Percentiles rank a stretch among this genome's conserved stretches.
Evolutionary conservation across 768 basidiomycete genomes (phyloP).

Genomic region (Mycena galericulata): DNA sequence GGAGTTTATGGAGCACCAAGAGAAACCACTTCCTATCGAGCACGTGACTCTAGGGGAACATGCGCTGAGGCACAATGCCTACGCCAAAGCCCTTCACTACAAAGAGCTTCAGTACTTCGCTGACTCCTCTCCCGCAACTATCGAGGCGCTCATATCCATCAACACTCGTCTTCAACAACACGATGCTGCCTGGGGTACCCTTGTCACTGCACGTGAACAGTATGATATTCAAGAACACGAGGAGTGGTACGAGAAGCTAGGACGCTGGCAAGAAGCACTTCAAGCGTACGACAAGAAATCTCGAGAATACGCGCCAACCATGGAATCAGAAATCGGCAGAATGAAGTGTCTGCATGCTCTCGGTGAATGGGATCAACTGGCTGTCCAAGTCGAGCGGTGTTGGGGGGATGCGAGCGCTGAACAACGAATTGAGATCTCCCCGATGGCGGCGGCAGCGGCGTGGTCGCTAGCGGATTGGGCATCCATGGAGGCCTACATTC

Average conservation of each 20-base stretch:
- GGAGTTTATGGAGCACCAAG: conserved; percentile 99
- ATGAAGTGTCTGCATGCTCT: conserved; percentile 98
- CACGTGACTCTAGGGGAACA: conserved; percentile 94
- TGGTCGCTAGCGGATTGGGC: conserved; percentile 99
- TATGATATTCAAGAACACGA: conserved; percentile 94
- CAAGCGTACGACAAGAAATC: conserved; percentile 85
- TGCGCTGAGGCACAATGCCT: conserved; percentile 92
- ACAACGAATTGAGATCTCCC: conserved; percentile 91
- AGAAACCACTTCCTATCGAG: conserved; percentile 94
- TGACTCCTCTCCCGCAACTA: conserved; percentile 89
- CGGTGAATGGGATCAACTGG: conserved; percentile 96
- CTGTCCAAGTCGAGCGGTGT: conserved; percentile 85
- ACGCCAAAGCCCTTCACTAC: conserved; percentile 98
- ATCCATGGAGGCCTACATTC: conserved; percentile 96
- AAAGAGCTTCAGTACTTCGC: conserved; percentile 98
- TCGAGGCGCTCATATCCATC: conserved; percentile 95
- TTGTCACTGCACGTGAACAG: conserved; percentile 89
- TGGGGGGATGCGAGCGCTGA: conserved; percentile 89
- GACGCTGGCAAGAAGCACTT: conserved; percentile 95
- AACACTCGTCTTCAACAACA: conserved; percentile 97
- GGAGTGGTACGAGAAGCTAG: conserved; percentile 98
- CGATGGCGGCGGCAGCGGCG: conserved; percentile 96
- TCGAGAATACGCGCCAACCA: conserved; percentile 78
- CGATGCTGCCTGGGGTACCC: conserved; percentile 97
- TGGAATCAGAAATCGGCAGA: conserved; percentile 85